Evolutionary conservation across 306 rosid genomes (phyloP).

Genomic region (Styphnolobium japonicum): DNA sequence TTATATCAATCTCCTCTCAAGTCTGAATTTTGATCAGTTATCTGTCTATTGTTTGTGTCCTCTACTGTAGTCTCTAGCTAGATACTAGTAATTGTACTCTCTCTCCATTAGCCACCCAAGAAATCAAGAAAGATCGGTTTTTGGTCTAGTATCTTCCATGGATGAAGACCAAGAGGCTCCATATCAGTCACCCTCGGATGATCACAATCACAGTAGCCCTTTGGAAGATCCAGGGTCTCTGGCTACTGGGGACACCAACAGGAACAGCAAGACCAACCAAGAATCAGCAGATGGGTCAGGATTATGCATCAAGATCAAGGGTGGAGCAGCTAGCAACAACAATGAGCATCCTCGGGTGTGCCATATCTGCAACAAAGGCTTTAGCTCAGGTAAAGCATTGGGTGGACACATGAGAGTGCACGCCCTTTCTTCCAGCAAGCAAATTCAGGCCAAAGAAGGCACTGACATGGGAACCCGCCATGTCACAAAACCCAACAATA

Average conservation of each 20-base stretch:
- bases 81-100: neutral
- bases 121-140: neutral
- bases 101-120: neutral
- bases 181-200: neutral
- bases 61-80: neutral
- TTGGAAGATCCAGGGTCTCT: neutral
- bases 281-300: neutral
- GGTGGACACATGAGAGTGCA: slow-evolving; percentile 64
- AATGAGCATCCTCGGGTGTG: slow-evolving; percentile 12
- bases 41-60: neutral
- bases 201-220: neutral
- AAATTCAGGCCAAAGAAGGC: neutral
- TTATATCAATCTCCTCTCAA: neutral
- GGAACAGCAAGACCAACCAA: neutral
- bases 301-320: neutral
- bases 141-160: neutral
- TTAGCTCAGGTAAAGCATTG: slow-evolving; percentile 43
- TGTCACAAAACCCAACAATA: neutral
- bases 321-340: too few species aligned
- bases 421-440: neutral
- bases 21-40: neutral
- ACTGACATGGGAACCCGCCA: too few species aligned
- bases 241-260: neutral
- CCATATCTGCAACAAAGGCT: slow-evolving; percentile 29
- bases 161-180: neutral